Base-by-base conservation (phyloP, 768 basidiomycete species). In the Xanthoconium stramineum region DNA sequence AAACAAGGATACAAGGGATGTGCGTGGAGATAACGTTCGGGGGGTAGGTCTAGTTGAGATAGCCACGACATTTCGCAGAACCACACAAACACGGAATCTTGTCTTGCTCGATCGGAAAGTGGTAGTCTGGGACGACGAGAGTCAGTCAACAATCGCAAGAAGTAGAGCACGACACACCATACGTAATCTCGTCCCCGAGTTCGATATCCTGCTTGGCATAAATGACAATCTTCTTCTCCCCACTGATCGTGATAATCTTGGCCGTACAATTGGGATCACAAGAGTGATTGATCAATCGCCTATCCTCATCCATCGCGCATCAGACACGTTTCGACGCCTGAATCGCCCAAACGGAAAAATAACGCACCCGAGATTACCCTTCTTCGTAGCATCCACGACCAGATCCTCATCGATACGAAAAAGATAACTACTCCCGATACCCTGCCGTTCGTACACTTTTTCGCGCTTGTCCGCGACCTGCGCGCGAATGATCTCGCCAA, bases 301-400 rank as follows among this genome's bases (percentile, higher is more conserved):
- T 97, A 59, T 53, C 9, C 24, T 24, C 24, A 4, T 24, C 24
- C 24, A 24, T 24, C 30, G 17, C 39, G 9, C 12, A 48, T 68
- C 56, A 60, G 52, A 55, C 52, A 52, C 47, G 57, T 51, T 61
- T 33, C 38, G 50, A 48, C 39, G 55, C 14, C 4, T 12, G 12
- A 6, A 35, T 12, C 3, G 9, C 12, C 33, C 33, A 35, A 35
- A 35, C 33, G 33, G 33, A 35, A 12, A 35, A 35, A 35, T 6
- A 44, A 42, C 92, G 58, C 71, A 96, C 94, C 95, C 96, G 67
- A 99, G 87, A 74, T 95, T 97, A 30, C 97, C 97, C 76, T 94
- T 96, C 85, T 96, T 97, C 45, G 97, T 99, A 3, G 97, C 97
- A 74, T 99, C 97, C 67, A 98, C 96, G 56, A 98, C 95, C 62